Evolutionary conservation across 805 yeast genomes (phyloP), one percentile per base, ranked within the genome.

Genomic region (Hanseniaspora vineae): DNA sequence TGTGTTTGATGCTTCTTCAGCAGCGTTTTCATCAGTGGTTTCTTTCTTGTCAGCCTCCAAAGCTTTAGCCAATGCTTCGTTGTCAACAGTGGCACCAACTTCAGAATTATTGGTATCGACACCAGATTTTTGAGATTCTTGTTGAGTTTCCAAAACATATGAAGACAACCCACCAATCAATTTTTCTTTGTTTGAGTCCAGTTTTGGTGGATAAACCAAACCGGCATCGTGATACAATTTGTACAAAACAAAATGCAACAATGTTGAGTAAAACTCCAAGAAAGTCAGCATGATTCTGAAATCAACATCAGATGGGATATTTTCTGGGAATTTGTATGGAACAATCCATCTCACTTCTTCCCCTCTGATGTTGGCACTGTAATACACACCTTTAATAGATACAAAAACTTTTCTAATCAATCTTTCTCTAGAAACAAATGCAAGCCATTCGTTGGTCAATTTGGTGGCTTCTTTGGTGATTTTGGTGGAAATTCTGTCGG

Each of bases 241-340:
- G 75, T 63, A 92, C 48, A 90, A 71, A 19, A 83, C 89, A 62
- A 92, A 92, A 61, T 88, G 95, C 59, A 89, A 67, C 56, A 92
- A 69, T 23, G 97, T 90, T 17, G 96, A 81, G 69, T 92, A 92
- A 67, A 92, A 89, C 68, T 92, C 98, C 61, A 92, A 75, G 68
- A 92, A 92, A 1, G 97, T 90, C 60, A 87, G 73, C 98, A 92
- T 92, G 70, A 92, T 87, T 66, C 92, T 77, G 72, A 92, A 90
- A 68, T 92, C 98, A 50, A 92, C 80, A 65, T 92, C 97, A 42
- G 82, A 68, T 44, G 98, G 97, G 55, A 92, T 83, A 65, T 84
- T 84, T 65, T 90, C 95, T 17, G 98, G 96, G 71, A 89, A 92
- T 66, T 88, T 92, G 76, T 82, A 92, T 20, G 98, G 98, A 44